Evolutionary conservation across 2,329 filamentous ascomycete species (phyloP).

Genomic region (Knoxdaviesia capensis): DNA sequence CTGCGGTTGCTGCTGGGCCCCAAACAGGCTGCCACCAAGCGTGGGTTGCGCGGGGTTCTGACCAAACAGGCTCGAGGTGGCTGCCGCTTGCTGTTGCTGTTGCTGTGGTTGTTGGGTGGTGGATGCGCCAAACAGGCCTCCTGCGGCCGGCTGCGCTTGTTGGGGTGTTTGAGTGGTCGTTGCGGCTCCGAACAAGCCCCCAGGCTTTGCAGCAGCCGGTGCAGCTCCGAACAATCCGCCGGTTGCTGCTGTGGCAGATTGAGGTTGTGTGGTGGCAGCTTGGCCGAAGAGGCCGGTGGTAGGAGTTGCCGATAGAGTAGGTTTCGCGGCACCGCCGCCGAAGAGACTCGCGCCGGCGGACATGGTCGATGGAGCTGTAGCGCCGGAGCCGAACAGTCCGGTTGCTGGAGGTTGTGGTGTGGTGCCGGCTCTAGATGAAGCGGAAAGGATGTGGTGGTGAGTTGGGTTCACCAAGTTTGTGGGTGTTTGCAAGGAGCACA

Average conservation of each 20-base stretch:
- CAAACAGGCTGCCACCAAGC: constrained; percentile 14
- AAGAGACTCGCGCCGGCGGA: not conserved
- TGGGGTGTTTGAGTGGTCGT: not conserved
- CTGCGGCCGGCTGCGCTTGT: constrained; percentile 5
- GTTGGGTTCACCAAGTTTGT: no score
- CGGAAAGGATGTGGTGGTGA: no score
- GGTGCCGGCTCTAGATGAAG: constrained; percentile 9
- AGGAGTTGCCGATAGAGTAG: constrained; percentile 13
- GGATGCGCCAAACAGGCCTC: constrained; percentile 10
- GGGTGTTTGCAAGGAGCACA: constrained; percentile 18
- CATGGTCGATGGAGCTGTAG: constrained; percentile 8
- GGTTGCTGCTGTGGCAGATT: constrained; percentile 9
- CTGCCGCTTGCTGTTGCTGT: constrained; percentile 8
- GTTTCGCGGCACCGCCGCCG: not conserved
- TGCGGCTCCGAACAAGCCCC: constrained; percentile 3
- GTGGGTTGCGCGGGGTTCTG: no score
- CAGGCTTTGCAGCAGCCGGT: constrained; percentile 8
- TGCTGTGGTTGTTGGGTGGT: constrained; percentile 6
- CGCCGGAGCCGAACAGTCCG: constrained; percentile 15
- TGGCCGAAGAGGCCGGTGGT: constrained; percentile 16
- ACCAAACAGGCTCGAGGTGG: constrained; percentile 14
- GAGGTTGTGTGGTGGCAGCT: constrained; percentile 8
- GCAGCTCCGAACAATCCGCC: constrained; percentile 3
- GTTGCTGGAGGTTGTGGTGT: constrained; percentile 14
- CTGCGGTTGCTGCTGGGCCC: constrained; percentile 4